Percentiles rank a stretch among this genome's conserved stretches.
Evolutionary conservation across 768 basidiomycete species (phyloP).

Genomic region (Lactarius quietus): DNA sequence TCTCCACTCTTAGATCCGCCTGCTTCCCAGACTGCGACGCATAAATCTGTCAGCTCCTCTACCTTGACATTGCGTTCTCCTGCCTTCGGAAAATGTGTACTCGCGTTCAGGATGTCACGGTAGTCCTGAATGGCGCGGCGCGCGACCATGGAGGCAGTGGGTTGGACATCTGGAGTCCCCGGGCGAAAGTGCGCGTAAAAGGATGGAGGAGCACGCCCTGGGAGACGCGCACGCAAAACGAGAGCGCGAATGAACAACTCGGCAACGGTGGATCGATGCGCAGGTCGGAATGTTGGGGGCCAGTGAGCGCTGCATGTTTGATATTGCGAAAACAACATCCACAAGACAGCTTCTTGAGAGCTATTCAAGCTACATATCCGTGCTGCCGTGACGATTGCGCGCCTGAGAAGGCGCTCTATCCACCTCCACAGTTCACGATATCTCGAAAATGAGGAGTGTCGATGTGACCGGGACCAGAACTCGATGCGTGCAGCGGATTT

Average conservation of each 20-base stretch:
- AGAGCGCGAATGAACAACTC: slow-evolving; percentile 73
- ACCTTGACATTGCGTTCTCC: slow-evolving; percentile 76
- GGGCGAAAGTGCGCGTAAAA: slow-evolving; percentile 14
- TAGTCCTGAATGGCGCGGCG: slow-evolving; percentile 70
- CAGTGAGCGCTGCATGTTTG: slow-evolving; percentile 60
- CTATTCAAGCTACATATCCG: slow-evolving; percentile 39
- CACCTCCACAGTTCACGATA: slow-evolving; percentile 86
- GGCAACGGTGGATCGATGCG: slow-evolving; percentile 66
- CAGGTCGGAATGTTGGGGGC: slow-evolving; percentile 75
- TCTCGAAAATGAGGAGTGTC: slow-evolving; percentile 54
- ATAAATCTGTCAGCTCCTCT: slow-evolving; percentile 78
- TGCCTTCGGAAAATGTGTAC: slow-evolving; percentile 76
- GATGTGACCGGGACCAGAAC: slow-evolving; percentile 36
- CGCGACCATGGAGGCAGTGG: slow-evolving; percentile 55
- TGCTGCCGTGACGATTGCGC: slow-evolving; percentile 67
- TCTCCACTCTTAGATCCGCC: slow-evolving; percentile 59
- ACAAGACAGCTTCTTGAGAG: slow-evolving; percentile 46
- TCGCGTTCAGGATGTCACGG: slow-evolving; percentile 58
- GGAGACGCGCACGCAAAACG: slow-evolving; percentile 41
- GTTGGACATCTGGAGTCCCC: slow-evolving; percentile 23
- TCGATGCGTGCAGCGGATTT: slow-evolving; percentile 32
- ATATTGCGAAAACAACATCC: slow-evolving; percentile 63
- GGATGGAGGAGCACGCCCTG: slow-evolving; percentile 7
- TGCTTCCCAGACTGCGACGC: slow-evolving; percentile 78
- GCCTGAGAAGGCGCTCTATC: slow-evolving; percentile 77